Evolutionary conservation across 2,329 filamentous ascomycete genomes (phyloP), one percentile per base, ranked within the genome.

Genomic region (Fusarium virguliforme): DNA sequence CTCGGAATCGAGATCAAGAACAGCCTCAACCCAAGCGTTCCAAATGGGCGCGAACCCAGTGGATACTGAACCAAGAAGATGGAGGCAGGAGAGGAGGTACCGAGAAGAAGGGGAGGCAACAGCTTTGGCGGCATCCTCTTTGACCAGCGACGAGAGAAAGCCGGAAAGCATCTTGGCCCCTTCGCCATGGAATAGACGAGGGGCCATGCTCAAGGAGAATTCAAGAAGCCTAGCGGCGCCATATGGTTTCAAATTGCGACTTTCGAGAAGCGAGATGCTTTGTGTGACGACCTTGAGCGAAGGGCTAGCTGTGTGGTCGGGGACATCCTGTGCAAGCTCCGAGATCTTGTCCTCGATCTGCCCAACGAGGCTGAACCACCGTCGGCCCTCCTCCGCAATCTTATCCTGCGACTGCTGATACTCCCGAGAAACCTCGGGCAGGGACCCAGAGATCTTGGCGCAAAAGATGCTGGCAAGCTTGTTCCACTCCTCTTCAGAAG

Each of bases 391-490:
- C 7, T 90, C 85, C 9, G 89, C 88, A 28, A 97, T 85, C 41
- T 85, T 84, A 56, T 89, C 86, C 77, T 97, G 94, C 0, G 94
- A 97, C 43, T 86, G 85, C 28, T 88, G 86, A 72, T 93, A 93
- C 18, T 94, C 92, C 68, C 91, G 91, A 0, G 94, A 94, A 62
- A 95, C 90, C 76, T 95, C 94, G 1, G 95, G 94, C 6, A 93
- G 86, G 0, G 94, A 97, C 6, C 89, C 88, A 60, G 90, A 90
- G 62, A 97, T 90, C 38, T 88, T 86, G 34, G 89, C 84, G 28
- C 91, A 84, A n/a, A 97, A 81, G 0, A 85, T 79, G 1, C 87
- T 82, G 0, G 89, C 87, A n/a, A 94, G 80, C 2, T 83, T 83
- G 3, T 83, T 79, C 93, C 93, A 96, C 69, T 91, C 84, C 4